Base-by-base conservation (phyloP, 441 rosid genomes). In the Gossypium aridum region DNA sequence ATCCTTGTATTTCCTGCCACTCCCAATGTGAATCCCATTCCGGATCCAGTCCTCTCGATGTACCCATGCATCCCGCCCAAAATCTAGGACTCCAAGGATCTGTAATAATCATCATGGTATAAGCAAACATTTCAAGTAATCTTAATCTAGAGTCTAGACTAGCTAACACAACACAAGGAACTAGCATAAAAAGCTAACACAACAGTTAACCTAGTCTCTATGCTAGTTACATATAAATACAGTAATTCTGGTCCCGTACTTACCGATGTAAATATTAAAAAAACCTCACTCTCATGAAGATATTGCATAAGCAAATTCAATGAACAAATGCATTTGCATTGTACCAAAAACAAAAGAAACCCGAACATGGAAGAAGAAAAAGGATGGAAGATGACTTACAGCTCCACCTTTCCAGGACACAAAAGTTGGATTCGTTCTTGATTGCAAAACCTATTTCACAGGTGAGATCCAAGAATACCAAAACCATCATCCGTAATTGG, bases 341-440 rank as follows among this genome's bases (percentile, higher is more conserved):
- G n/a, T 10, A 63, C n/a, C n/a, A 2, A 2, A 70, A 45, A 64
- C 20, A 6, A 74, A 49, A 68, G 26, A 59, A 37, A 16, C 64
- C 62, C 49, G 3, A 63, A 9, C 45, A 65, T 61, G 10, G 19
- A 9, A 57, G 37, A 55, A 53, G 23, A 28, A 25, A 60, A 60
- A 3, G 37, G 9, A 68, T 20, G 59, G 53, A 19, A 34, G 55
- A 28, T 71, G 69, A 80, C 91, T 82, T 87, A 94, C 98, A 75
- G 89, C 92, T 81, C 99, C 98, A 2, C 99, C 98, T 88, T 88
- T 92, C 98, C 99, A 94, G 3, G 89, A 47, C 55, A 86, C 91
- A 67, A 82, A 87, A 68, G 84, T 80, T 25, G 96, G 91, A 75
- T 89, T 89, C 45, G 87, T 84, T 85, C 96, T 92, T 60, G 98